A percentile compares a stretch with the other conserved stretches of the same genome.
Conservation (phyloP, 345 rosid species). For the Leavenworthia alabamica region DNA sequence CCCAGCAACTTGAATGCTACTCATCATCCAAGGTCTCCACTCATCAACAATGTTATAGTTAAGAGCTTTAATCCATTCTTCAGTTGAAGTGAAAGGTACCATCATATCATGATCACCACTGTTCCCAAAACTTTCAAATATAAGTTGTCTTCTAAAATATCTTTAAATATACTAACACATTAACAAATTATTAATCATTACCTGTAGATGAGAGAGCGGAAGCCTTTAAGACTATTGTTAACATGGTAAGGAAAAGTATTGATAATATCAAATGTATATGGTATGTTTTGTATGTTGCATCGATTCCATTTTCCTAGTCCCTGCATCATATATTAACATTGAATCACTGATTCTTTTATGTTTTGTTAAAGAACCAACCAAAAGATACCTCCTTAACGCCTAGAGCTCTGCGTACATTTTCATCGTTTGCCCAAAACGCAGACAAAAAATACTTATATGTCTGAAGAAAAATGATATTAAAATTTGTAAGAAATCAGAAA, state of each 20-base stretch:
- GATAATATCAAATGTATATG: conserved; percentile 1
- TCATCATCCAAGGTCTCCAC: conserved; percentile 55
- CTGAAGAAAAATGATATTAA: not conserved
- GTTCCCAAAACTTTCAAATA: conserved; percentile 11
- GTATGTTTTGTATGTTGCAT: conserved; percentile 23
- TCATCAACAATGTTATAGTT: conserved; percentile 48
- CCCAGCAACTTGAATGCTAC: conserved; percentile 45
- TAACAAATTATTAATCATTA: not conserved
- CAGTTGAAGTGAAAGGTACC: conserved; percentile 50
- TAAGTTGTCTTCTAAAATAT: not conserved
- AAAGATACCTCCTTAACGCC: conserved; percentile 25
- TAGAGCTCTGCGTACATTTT: conserved; percentile 31
- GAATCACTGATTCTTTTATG: not conserved
- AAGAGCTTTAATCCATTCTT: conserved; percentile 53
- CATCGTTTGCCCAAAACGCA: conserved; percentile 32
- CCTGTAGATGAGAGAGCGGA: conserved; percentile 30
- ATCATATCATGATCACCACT: conserved; percentile 66
- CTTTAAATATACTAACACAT: too few relatives aligned
- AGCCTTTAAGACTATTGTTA: conserved; percentile 26
- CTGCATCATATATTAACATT: not conserved
- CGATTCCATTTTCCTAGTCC: conserved; percentile 18
- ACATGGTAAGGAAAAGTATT: conserved; percentile 6
- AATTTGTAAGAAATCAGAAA: not conserved
- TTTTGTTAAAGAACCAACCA: not conserved
- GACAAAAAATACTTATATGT: conserved; percentile 26